Evolutionary conservation across 306 rosid species (phyloP).

Genomic region (Vigna trinervia): DNA sequence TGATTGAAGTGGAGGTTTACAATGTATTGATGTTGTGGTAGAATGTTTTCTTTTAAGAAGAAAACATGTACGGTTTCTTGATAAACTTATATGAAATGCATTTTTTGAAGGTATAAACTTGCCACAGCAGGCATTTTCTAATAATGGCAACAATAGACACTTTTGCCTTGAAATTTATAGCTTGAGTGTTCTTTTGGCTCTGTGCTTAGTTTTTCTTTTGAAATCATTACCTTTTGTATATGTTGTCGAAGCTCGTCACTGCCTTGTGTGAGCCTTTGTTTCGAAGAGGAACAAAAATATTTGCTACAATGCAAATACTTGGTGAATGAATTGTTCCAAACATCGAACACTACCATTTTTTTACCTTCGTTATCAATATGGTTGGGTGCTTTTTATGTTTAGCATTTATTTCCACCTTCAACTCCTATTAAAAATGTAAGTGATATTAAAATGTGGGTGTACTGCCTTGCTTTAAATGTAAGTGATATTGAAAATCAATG

Average conservation of each 20-base stretch:
- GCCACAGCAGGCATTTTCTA: constrained; percentile 37
- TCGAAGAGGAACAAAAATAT: neutral
- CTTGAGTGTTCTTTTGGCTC: neutral
- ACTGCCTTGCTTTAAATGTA: no score
- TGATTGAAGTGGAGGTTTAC: constrained; percentile 49
- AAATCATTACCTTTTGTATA: neutral
- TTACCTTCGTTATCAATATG: neutral
- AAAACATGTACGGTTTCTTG: constrained; percentile 46
- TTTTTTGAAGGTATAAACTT: constrained; percentile 37
- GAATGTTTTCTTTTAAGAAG: constrained; percentile 48
- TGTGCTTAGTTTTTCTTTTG: neutral
- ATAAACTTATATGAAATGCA: constrained; percentile 46
- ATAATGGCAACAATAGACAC: constrained; percentile 48
- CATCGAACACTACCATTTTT: neutral
- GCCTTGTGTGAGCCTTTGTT: neutral
- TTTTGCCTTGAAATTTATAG: constrained; percentile 34
- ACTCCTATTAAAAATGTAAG: no score
- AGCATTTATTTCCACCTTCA: no score
- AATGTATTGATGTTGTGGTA: constrained; percentile 48
- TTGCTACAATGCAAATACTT: neutral
- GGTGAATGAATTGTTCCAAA: neutral
- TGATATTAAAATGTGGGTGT: no score
- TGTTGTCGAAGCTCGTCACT: neutral
- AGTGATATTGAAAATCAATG: no score
- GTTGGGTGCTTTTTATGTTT: neutral